Evolutionary conservation across 2,329 filamentous ascomycete species (phyloP), one percentile per base, ranked within the genome.

Genomic region (Nannizziopsis barbatae): DNA sequence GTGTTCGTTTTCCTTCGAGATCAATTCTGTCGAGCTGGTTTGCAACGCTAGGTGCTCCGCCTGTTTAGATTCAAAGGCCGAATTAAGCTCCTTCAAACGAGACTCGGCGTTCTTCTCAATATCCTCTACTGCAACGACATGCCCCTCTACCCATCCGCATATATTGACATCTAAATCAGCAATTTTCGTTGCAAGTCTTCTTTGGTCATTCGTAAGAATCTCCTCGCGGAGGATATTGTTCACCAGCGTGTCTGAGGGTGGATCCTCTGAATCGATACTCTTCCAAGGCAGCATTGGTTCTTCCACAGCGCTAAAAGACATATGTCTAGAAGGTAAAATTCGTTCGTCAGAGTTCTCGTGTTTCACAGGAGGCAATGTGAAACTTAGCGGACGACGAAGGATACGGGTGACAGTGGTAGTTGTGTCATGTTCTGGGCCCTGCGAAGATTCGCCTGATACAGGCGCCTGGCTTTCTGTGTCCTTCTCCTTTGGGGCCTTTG

Each of bases 1-100:
- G 45, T 76, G 74, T 17, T 75, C 73, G 36, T 81, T 77, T 65
- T 93, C 84, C 42, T 82, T 78, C 0, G 75, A 73, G 8, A 95
- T 67, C 12, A 87, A 69, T 50, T 85, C 82, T 31, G 82, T 77
- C 1, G 82, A 81, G 50, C 75, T 75, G 49, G 83, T 75, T 52
- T 81, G 78, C 12, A 88, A 72, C 12, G 74, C 73, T 54, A 84
- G 77, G 56, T 85, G 86, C 12, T 78, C 76, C 38, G 86, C 80
- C n/a, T 79, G 71, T 15, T 83, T 76, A 45, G 84, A 79, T 35
- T 81, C 74, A 61, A 89, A 88, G 2, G 87, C 66, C 0, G 69
- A 65, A 46, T 84, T 77, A 2, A 92, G 68, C 31, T 81, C 76
- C 14, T 82, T 74, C 47, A 80, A 75, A 53, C 87, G 81, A 14